A percentile compares a stretch with the other conserved stretches of the same genome.
Conservation (phyloP, 306 rosid genomes). For the Prunus dulcis region DNA sequence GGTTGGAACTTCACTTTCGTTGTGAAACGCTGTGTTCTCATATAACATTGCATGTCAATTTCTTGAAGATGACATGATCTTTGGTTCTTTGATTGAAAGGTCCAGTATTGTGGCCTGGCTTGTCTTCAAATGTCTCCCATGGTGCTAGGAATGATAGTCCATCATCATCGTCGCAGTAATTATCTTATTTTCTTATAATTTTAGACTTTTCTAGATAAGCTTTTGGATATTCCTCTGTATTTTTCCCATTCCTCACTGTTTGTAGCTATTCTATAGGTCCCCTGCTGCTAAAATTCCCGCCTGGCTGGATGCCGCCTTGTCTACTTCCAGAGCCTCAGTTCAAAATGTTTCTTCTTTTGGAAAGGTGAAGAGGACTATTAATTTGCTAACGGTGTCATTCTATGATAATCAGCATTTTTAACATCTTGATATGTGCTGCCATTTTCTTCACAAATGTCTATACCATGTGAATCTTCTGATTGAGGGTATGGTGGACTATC, state of each 20-base stretch:
- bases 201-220: background rate
- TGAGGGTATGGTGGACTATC: background rate
- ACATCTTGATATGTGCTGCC: background rate
- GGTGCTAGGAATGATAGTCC: constrained; percentile 17
- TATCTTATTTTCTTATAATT: constrained; percentile 9
- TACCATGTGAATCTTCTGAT: constrained; percentile 2
- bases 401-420: background rate
- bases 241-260: background rate
- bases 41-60: background rate
- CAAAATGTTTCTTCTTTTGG: constrained; percentile 24
- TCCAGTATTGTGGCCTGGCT: constrained; percentile 40
- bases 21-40: background rate
- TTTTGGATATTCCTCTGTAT: background rate
- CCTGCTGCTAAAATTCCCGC: constrained; percentile 25
- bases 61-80: background rate
- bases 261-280: constrained; percentile 26
- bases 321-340: constrained; percentile 4
- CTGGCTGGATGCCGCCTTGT: constrained; percentile 29
- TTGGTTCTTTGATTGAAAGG: constrained; percentile 23
- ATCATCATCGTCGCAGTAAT: constrained; percentile 11
- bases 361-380: constrained; percentile 27
- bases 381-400: background rate
- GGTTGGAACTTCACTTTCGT: background rate
- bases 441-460: background rate
- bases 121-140: constrained; percentile 20